These are phyloP conservation scores for Penicillium lividum DNA, from an alignment of 495 filamentous ascomycete genomes.

Conservation along the genomic window DNA sequence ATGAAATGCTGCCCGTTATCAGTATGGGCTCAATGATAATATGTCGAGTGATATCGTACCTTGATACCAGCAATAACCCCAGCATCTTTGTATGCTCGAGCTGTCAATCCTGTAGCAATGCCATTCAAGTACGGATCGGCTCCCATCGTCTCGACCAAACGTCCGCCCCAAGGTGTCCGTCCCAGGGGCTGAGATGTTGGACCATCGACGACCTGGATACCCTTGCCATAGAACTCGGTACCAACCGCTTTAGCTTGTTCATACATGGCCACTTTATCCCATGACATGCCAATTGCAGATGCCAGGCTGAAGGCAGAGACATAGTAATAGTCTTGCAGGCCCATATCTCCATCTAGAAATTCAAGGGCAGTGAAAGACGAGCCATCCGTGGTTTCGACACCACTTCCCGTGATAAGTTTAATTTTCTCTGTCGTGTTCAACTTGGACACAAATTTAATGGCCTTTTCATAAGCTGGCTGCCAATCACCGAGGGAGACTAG, in stretches of 20 bases:
- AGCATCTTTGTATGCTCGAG: not conserved
- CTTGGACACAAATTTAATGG: conserved; percentile 70
- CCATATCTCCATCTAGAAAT: conserved; percentile 45
- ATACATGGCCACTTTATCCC: conserved; percentile 57
- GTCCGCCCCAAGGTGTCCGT: conserved; percentile 59
- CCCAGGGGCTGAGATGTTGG: conserved; percentile 52
- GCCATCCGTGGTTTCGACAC: conserved; percentile 48
- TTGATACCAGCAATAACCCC: not conserved
- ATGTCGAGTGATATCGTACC: conserved; percentile 54
- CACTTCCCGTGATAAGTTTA: conserved; percentile 74
- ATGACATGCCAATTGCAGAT: conserved; percentile 61
- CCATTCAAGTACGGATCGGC: conserved; percentile 53
- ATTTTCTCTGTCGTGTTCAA: conserved; percentile 82
- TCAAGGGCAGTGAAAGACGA: conserved; percentile 13
- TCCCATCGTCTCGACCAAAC: conserved; percentile 50
- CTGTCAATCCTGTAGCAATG: conserved; percentile 36
- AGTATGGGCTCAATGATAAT: not conserved
- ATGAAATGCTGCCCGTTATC: conserved; percentile 50
- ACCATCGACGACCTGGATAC: conserved; percentile 55
- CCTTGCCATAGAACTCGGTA: conserved; percentile 51
- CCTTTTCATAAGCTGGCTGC: conserved; percentile 69
- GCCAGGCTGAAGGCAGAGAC: conserved; percentile 61
- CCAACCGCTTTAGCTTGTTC: conserved; percentile 52
- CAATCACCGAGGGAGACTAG: conserved; percentile 52
- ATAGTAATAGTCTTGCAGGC: conserved; percentile 65